Percentiles rank a stretch among this genome's conserved stretches.
Evolutionary conservation across 208 protist genomes (phyloP).

Genomic region (Wallacemonas sp.): DNA sequence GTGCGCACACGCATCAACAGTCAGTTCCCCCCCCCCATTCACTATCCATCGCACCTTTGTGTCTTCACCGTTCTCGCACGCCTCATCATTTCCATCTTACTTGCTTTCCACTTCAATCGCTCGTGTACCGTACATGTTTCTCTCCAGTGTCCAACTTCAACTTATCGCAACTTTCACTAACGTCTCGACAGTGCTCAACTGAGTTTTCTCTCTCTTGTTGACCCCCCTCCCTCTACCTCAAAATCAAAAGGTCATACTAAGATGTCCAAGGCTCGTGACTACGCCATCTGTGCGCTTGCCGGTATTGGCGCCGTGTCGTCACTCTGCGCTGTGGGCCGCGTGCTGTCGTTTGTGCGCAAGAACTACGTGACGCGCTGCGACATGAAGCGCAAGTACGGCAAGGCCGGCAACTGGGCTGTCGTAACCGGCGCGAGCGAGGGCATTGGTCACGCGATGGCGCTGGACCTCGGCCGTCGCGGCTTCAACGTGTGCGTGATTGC

Average conservation of each 20-base stretch:
- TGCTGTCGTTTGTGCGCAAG: slow-evolving; percentile 68
- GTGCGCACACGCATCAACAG: too few species aligned
- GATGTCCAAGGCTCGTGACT: slow-evolving; percentile 1
- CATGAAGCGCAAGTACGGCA: slow-evolving; percentile 70
- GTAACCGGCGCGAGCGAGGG: slow-evolving; percentile 95
- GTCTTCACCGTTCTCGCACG: too few species aligned
- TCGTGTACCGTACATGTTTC: too few species aligned
- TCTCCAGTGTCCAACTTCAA: too few species aligned
- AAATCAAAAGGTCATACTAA: not conserved
- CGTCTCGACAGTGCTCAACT: too few species aligned
- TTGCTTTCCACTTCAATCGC: too few species aligned
- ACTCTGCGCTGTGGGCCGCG: not conserved
- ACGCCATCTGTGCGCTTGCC: not conserved
- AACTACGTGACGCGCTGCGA: slow-evolving; percentile 59
- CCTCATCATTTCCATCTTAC: too few species aligned
- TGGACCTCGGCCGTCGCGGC: slow-evolving; percentile 88
- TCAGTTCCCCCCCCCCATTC: too few species aligned
- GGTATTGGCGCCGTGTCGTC: not conserved
- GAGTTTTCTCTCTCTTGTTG: not conserved
- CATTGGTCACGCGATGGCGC: slow-evolving; percentile 91
- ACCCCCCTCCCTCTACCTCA: not conserved
- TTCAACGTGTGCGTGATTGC: slow-evolving; percentile 93
- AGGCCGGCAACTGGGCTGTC: slow-evolving; percentile 86
- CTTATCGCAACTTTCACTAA: too few species aligned
- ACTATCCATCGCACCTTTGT: too few species aligned